Conservation (phyloP, 2,329 filamentous ascomycete genomes). For the Cercospora zeae-maydis region DNA sequence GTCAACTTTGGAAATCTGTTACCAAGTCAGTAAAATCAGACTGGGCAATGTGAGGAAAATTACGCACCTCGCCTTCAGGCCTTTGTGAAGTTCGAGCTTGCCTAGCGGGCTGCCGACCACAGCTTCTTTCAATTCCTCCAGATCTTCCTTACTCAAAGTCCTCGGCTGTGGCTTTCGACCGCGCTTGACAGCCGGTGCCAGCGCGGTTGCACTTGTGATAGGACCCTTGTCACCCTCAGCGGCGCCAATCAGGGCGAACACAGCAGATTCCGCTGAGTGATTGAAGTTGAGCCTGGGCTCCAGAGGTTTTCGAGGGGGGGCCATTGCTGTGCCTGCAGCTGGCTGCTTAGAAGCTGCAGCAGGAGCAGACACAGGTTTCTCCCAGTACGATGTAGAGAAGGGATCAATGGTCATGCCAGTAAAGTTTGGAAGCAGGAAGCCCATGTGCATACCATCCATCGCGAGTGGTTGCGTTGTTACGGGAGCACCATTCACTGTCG, state of each 20-base stretch:
- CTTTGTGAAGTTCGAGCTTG: constrained; percentile 71
- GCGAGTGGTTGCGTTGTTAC: constrained; percentile 33
- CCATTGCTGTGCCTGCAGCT: constrained; percentile 28
- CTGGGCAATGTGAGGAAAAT: not conserved
- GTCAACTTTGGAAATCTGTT: constrained; percentile 64
- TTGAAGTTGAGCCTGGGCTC: constrained; percentile 38
- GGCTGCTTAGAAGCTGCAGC: constrained; percentile 28
- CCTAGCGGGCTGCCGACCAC: constrained; percentile 69
- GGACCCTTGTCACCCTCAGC: constrained; percentile 35
- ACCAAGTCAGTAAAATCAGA: constrained; percentile 14
- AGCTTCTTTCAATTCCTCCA: constrained; percentile 65
- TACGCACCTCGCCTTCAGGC: constrained; percentile 65
- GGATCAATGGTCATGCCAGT: constrained; percentile 67
- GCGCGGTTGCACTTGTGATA: constrained; percentile 31
- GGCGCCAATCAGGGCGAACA: constrained; percentile 30
- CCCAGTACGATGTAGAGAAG: constrained; percentile 80
- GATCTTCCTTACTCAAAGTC: constrained; percentile 56
- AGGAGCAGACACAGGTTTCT: constrained; percentile 30
- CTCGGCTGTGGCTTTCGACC: constrained; percentile 39
- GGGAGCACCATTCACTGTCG: constrained; percentile 45
- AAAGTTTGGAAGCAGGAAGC: constrained; percentile 31
- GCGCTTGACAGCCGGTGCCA: constrained; percentile 31
- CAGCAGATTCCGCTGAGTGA: constrained; percentile 16
- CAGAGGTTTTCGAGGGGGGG: constrained; percentile 43
- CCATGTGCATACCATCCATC: constrained; percentile 32